Evolutionary conservation across 2,329 filamentous ascomycete genomes (phyloP).

Genomic region (Penicillium sp.): DNA sequence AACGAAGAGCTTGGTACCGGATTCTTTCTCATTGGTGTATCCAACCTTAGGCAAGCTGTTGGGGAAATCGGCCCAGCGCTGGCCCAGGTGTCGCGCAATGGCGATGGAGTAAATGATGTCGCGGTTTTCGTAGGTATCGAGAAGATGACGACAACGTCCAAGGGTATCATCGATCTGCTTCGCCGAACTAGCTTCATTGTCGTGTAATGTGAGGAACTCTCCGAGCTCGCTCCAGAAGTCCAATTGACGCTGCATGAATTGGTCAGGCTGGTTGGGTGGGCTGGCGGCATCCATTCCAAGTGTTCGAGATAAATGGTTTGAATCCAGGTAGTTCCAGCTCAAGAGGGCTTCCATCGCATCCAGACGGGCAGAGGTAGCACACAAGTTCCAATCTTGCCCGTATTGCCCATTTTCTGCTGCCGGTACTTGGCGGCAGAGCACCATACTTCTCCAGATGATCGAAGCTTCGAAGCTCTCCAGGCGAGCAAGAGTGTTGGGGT

Average conservation of each 20-base stretch:
- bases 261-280: conserved; percentile 46
- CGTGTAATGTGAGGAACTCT: conserved; percentile 67
- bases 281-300: conserved; percentile 42
- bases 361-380: conserved; percentile 69
- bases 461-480: conserved; percentile 58
- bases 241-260: conserved; percentile 62
- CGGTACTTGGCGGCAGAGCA: conserved; percentile 50
- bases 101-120: conserved; percentile 90
- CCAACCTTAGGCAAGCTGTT: conserved; percentile 57
- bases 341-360: conserved; percentile 75
- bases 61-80: conserved; percentile 62
- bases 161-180: conserved; percentile 68
- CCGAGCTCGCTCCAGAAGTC: conserved; percentile 83
- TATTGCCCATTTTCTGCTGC: conserved; percentile 37
- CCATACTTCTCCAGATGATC: conserved; percentile 61
- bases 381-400: conserved; percentile 56
- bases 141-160: conserved; percentile 64
- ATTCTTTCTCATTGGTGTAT: conserved; percentile 66
- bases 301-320: conserved; percentile 49
- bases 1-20: conserved; percentile 66
- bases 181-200: conserved; percentile 54
- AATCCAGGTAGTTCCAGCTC: conserved; percentile 65
- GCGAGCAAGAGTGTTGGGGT: conserved; percentile 39
- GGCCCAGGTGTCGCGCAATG: conserved; percentile 72
- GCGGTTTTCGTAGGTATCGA: conserved; percentile 81